Base-by-base conservation (phyloP, 2,329 filamentous ascomycete species). In the Paecilomyces formosus region DNA sequence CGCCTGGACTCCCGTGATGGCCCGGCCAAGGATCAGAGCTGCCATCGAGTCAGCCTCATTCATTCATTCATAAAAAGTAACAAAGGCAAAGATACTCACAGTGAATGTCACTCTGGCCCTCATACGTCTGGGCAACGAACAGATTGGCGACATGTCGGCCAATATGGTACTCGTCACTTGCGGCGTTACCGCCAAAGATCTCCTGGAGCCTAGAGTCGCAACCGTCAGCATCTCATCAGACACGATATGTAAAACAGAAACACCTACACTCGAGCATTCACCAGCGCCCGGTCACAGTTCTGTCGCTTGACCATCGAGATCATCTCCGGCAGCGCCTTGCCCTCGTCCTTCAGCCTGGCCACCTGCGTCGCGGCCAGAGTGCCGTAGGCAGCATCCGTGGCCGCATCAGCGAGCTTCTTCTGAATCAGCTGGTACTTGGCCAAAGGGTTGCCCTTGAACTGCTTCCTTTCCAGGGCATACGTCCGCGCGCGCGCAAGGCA, bases 31-130 rank as follows among this genome's bases (percentile, higher is more conserved):
- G 67, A 89, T 88, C 68, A 88, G 79, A 67, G 83, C 88, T 90
- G 65, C 21, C 30, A 53, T 39, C 52, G 55, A 53, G 39, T 50
- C 39, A 58, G 61, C 64, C 22, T 52, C 24, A 26, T 54, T 7
- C n/a, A 11, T 11, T n/a, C n/a, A n/a, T n/a, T n/a, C n/a, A n/a
- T n/a, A n/a, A 33, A 55, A 21, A 13, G 39, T 7, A 11, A 22
- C 12, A 30, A 28, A 62, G 74, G 72, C 61, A 66, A 60, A 56
- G 60, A 52, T 57, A 84, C 89, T 83, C 78, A 93, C 91, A 85
- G 75, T 97, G 94, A 72, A 97, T 97, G 76, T 97, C 94, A 71
- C 92, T 97, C 77, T 97, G 94, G 22, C 94, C 94, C 78, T 99
- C 94, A 67, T 99, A 99, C 1, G 93, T 97, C 78, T 97, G 93